Evolutionary conservation across 176 grass and related monocot species (phyloP).

Genomic region (Zizania latifolia): DNA sequence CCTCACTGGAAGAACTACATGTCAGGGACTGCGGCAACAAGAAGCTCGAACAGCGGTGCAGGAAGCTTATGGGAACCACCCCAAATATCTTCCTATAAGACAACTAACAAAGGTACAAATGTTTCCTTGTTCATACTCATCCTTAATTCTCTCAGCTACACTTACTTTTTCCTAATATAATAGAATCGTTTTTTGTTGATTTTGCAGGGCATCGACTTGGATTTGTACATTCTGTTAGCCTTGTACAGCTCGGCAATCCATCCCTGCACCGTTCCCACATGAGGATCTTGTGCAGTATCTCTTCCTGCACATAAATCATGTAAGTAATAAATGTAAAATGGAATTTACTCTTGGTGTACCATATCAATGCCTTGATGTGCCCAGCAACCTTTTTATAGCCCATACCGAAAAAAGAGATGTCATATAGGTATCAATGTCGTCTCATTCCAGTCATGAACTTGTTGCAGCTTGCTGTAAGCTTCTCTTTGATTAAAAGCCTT

Average conservation of each 20-base stretch:
- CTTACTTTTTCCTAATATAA: background rate
- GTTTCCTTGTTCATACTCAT: background rate
- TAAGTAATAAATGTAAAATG: no score
- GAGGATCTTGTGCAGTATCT: no score
- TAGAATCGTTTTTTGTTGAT: no score
- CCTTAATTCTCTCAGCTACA: background rate
- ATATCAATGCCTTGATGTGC: no score
- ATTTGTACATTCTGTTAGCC: background rate
- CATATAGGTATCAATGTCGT: no score
- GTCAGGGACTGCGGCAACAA: rapidly evolving
- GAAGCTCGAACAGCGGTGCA: background rate
- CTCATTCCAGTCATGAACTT: no score
- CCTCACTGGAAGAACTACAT: background rate
- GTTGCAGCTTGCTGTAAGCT: no score
- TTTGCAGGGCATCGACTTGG: background rate
- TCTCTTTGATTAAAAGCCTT: no score
- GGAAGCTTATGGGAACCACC: background rate
- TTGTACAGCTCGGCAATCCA: background rate
- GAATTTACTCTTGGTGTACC: no score
- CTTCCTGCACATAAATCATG: no score
- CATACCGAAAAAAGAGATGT: no score
- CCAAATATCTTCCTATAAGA: background rate
- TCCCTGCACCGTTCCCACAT: background rate
- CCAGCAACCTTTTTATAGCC: no score
- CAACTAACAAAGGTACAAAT: background rate